These are phyloP conservation scores for Cyclotella atomus DNA, from an alignment of 108 stramenopile genomes.

Conservation along the genomic window DNA sequence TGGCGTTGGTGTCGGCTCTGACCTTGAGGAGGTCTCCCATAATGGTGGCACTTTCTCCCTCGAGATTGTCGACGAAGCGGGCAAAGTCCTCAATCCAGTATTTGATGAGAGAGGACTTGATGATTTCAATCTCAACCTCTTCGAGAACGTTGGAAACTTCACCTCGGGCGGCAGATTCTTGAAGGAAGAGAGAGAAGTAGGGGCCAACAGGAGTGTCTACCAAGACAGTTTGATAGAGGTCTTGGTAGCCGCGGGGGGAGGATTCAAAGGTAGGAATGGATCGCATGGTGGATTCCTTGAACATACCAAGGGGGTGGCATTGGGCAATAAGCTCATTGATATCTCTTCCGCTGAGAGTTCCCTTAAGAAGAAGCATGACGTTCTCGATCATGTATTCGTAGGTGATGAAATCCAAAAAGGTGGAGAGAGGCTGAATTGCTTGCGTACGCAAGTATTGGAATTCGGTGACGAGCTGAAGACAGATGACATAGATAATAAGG, in stretches of 20 bases:
- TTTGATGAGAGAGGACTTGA: conserved; percentile 97
- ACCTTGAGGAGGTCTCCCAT: conserved; percentile 96
- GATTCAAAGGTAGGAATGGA: conserved; percentile 97
- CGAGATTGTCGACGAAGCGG: conserved; percentile 78
- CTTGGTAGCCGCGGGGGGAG: conserved; percentile 92
- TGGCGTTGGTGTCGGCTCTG: conserved; percentile 97
- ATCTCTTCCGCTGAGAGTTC: conserved; percentile 93
- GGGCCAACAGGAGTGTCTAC: conserved; percentile 98
- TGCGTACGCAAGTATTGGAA: conserved; percentile 98
- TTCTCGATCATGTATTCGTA: conserved; percentile 99
- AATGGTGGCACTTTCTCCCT: conserved; percentile 93
- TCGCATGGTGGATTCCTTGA: conserved; percentile 97
- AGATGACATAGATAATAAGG: background rate
- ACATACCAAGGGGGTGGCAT: conserved; percentile 99
- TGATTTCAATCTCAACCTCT: conserved; percentile 98
- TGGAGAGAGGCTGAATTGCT: conserved; percentile 93
- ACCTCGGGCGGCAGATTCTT: conserved; percentile 65
- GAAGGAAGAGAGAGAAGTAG: conserved; percentile 93
- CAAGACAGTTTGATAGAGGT: conserved; percentile 98
- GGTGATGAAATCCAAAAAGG: conserved; percentile 98
- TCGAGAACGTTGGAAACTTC: conserved; percentile 93
- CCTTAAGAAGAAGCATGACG: conserved; percentile 98
- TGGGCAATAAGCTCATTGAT: conserved; percentile 97
- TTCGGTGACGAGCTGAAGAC: conserved; percentile 90
- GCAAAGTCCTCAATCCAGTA: conserved; percentile 98